These are phyloP conservation scores for Phytopythium ostracodes DNA, from an alignment of 352 stramenopile genomes.

Conservation along the genomic window DNA sequence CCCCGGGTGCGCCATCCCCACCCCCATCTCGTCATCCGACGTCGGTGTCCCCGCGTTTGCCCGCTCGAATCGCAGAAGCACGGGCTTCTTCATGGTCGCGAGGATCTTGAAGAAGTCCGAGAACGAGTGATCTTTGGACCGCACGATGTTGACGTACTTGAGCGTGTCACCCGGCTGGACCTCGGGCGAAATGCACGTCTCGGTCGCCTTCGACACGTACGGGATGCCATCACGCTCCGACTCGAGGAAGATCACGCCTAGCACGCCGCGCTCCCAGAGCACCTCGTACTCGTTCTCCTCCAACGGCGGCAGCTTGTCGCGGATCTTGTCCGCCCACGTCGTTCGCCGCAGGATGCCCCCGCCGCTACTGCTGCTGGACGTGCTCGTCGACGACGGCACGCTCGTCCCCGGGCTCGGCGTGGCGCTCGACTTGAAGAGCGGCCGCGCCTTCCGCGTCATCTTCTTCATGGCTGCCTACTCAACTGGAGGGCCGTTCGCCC, in stretches of 20 bases:
- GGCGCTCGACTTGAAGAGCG: slow-evolving; percentile 31
- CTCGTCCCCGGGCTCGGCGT: slow-evolving; percentile 9
- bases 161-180: slow-evolving; percentile 74
- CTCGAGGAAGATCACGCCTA: slow-evolving; percentile 86
- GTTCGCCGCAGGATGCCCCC: slow-evolving; percentile 19
- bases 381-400: slow-evolving; percentile 12
- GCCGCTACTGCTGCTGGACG: background rate
- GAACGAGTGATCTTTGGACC: slow-evolving; percentile 85
- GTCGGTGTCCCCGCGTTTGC: slow-evolving; percentile 39
- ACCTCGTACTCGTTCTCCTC: slow-evolving; percentile 85
- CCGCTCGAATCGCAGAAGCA: slow-evolving; percentile 79
- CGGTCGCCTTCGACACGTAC: slow-evolving; percentile 83
- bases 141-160: slow-evolving; percentile 83
- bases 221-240: slow-evolving; percentile 82
- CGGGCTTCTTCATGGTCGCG: slow-evolving; percentile 87
- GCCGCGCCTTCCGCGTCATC: slow-evolving; percentile 49
- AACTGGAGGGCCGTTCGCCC: background rate
- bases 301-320: slow-evolving; percentile 71
- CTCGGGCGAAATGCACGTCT: slow-evolving; percentile 77
- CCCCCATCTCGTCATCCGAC: slow-evolving; percentile 35
- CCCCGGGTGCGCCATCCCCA: slow-evolving; percentile 14
- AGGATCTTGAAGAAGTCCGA: slow-evolving; percentile 89
- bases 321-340: slow-evolving; percentile 78
- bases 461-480: slow-evolving; percentile 44
- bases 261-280: slow-evolving; percentile 80